Conservation (phyloP, 495 filamentous ascomycete genomes). For the Aspergillus diversus region DNA sequence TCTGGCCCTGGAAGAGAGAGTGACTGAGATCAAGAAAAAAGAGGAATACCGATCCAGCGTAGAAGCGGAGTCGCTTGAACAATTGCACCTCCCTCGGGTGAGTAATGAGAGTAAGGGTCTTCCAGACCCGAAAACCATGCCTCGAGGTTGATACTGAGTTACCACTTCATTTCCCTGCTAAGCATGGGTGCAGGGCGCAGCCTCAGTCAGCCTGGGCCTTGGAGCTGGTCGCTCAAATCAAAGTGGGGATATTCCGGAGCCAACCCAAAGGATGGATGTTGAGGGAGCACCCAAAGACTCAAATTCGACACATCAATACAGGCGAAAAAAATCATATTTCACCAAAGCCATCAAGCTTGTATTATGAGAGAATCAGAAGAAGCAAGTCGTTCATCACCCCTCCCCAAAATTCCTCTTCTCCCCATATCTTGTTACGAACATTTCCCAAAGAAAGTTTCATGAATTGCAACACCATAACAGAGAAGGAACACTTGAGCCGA, state of each 20-base stretch:
- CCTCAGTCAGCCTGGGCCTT: conserved; percentile 13
- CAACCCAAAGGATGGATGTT: background rate
- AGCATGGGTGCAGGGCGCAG: conserved; percentile 15
- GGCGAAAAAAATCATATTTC: background rate
- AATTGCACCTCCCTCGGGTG: conserved; percentile 22
- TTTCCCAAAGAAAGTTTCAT: conserved; percentile 6
- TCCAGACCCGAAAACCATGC: conserved; percentile 28
- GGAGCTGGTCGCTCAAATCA: background rate
- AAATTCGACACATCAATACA: background rate
- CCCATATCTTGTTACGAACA: background rate
- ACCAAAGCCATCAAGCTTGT: too few relatives aligned
- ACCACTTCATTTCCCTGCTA: conserved; percentile 22
- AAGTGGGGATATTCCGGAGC: conserved; percentile 1
- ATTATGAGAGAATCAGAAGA: too few relatives aligned
- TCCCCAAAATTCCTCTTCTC: background rate
- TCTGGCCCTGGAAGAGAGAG: conserved; percentile 28
- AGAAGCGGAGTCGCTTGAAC: conserved; percentile 15
- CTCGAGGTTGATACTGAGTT: conserved; percentile 26
- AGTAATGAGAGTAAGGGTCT: conserved; percentile 30
- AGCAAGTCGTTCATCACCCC: too few relatives aligned
- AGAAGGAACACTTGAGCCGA: conserved; percentile 15
- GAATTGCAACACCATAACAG: conserved; percentile 12
- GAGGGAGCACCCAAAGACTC: background rate
- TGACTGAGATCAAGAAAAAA: conserved; percentile 10
- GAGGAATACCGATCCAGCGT: conserved; percentile 17